A percentile compares a stretch with the other conserved stretches of the same genome.
phyloP scores from a whole-genome alignment of 257 asterid species.

The Osmanthus fragrans region DNA sequence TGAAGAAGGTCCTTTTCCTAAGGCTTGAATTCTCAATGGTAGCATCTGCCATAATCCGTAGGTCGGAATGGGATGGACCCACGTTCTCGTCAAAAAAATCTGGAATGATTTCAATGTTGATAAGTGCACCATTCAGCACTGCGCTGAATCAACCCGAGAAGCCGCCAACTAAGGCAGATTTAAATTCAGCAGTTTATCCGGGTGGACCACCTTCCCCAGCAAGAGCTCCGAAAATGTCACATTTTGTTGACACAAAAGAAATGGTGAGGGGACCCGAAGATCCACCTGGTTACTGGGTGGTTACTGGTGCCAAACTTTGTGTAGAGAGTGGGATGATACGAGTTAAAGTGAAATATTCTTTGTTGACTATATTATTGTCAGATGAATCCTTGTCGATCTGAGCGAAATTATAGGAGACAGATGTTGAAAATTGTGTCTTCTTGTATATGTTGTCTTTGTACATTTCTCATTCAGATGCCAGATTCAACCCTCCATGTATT shows the following conservation, averaged over 20 bases:
- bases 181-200: slow-evolving; percentile 88
- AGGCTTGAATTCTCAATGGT: slow-evolving; percentile 90
- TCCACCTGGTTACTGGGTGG: slow-evolving; percentile 94
- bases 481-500: slow-evolving; percentile 23
- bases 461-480: slow-evolving; percentile 23
- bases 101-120: slow-evolving; percentile 74
- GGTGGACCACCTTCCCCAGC: slow-evolving; percentile 87
- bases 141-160: slow-evolving; percentile 53
- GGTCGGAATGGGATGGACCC: slow-evolving; percentile 96
- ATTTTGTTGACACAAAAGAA: slow-evolving; percentile 79
- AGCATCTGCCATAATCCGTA: slow-evolving; percentile 64
- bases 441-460: slow-evolving; percentile 31
- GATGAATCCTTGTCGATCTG: slow-evolving; percentile 69
- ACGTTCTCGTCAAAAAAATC: slow-evolving; percentile 60
- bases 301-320: slow-evolving; percentile 84
- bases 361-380: slow-evolving; percentile 69
- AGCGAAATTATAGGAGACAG: slow-evolving; percentile 19
- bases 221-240: slow-evolving; percentile 75
- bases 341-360: slow-evolving; percentile 70
- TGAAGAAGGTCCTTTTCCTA: slow-evolving; percentile 85
- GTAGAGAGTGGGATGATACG: slow-evolving; percentile 77
- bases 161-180: slow-evolving; percentile 59
- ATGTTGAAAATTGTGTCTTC: background rate
- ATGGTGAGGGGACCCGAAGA: slow-evolving; percentile 91
- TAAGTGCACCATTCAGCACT: slow-evolving; percentile 68